A percentile compares a stretch with the other conserved stretches of the same genome.
These are phyloP conservation scores for Fraxinus sp. DNA, from an alignment of 305 asterid genomes.

Conservation along the genomic window DNA sequence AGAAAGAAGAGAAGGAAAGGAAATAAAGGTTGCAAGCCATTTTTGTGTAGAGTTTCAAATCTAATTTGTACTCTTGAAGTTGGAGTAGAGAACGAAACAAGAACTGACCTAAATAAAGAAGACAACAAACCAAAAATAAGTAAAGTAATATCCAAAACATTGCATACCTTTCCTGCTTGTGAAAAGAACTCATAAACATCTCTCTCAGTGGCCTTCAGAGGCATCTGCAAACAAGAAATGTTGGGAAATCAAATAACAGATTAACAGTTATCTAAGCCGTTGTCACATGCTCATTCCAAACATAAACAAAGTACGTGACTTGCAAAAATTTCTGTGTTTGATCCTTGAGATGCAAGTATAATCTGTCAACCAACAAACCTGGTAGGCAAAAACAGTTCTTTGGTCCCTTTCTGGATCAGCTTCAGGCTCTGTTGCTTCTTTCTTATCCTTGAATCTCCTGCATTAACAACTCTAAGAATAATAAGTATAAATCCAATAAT, in stretches of 20 bases:
- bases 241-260: conserved; percentile 7
- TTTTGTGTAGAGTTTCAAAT: background rate
- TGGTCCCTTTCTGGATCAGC: conserved; percentile 99
- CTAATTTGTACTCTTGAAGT: background rate
- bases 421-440: conserved; percentile 89
- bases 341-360: conserved; percentile 2
- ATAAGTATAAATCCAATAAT: conserved; percentile 41
- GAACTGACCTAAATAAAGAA: background rate
- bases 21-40: background rate
- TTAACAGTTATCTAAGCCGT: background rate
- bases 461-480: conserved; percentile 52
- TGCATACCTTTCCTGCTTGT: conserved; percentile 86
- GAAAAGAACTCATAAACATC: conserved; percentile 95
- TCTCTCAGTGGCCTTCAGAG: conserved; percentile 93
- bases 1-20: background rate
- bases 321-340: background rate
- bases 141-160: background rate
- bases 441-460: conserved; percentile 96
- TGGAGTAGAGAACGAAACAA: background rate
- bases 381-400: conserved; percentile 96
- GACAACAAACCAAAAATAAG: background rate
- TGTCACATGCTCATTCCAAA: background rate
- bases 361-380: conserved; percentile 42
- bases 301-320: background rate
- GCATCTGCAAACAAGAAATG: conserved; percentile 64